Evolutionary conservation across 2,329 filamentous ascomycete species (phyloP).

Genomic region (Aspergillus amoenus): DNA sequence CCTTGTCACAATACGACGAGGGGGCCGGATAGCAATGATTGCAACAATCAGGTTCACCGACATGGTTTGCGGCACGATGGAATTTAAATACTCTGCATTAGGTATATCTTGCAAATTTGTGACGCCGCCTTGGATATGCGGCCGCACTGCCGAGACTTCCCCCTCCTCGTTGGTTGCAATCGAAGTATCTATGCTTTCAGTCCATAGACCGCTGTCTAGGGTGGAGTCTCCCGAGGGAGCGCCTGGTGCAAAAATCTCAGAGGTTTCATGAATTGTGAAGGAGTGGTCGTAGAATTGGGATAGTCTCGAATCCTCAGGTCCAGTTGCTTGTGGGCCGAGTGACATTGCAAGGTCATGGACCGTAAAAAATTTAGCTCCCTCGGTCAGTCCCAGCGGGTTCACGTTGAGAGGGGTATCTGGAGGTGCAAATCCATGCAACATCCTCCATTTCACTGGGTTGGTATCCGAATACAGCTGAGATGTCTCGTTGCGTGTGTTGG

Average conservation of each 20-base stretch:
- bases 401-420: constrained; percentile 10
- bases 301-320: constrained; percentile 40
- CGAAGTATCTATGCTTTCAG: constrained; percentile 22
- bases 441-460: constrained; percentile 29
- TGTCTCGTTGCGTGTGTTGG: constrained; percentile 8
- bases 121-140: constrained; percentile 48
- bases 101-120: constrained; percentile 71
- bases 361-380: constrained; percentile 30
- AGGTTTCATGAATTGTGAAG: constrained; percentile 66
- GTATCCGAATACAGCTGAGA: constrained; percentile 11
- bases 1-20: constrained; percentile 65
- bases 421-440: constrained; percentile 22
- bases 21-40: constrained; percentile 68
- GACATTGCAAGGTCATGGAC: constrained; percentile 28
- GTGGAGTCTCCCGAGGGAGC: constrained; percentile 20
- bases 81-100: constrained; percentile 61
- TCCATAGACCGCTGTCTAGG: constrained; percentile 26
- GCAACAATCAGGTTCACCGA: constrained; percentile 80
- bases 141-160: constrained; percentile 9
- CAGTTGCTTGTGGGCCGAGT: constrained; percentile 8
- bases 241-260: constrained; percentile 26
- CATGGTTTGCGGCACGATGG: constrained; percentile 74
- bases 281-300: constrained; percentile 77
- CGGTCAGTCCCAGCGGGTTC: background rate
- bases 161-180: constrained; percentile 15